A percentile compares a stretch with the other conserved stretches of the same genome.
These are phyloP conservation scores for Avena insularis DNA, from an alignment of 176 grass and related monocot genomes.

Conservation along the genomic window DNA sequence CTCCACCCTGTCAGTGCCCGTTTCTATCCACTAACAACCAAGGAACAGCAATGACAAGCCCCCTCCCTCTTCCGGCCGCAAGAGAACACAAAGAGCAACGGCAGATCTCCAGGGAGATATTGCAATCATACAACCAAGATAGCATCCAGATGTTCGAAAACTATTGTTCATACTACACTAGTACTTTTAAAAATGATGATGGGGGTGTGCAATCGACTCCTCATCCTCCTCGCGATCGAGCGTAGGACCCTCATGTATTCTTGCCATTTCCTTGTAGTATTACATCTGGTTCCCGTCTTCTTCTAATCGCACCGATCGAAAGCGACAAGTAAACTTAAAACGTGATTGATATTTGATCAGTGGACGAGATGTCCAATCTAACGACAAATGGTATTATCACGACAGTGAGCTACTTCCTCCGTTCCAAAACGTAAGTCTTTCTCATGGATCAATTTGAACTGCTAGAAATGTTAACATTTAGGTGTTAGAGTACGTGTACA, in stretches of 20 bases:
- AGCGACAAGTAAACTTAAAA: background rate
- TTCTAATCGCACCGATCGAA: background rate
- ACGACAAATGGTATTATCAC: background rate
- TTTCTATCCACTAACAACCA: conserved; percentile 28
- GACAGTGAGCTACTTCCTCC: background rate
- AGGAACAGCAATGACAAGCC: conserved; percentile 7
- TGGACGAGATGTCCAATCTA: conserved; percentile 33
- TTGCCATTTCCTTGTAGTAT: background rate
- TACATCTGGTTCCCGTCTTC: background rate
- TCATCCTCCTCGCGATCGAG: background rate
- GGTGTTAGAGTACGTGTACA: too few relatives aligned
- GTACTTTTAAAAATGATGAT: too few relatives aligned
- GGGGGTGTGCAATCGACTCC: background rate
- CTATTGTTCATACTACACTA: too few relatives aligned
- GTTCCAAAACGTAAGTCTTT: too few relatives aligned
- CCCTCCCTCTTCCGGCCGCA: background rate
- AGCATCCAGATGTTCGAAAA: too few relatives aligned
- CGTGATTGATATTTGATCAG: background rate
- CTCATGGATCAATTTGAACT: too few relatives aligned
- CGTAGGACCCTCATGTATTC: background rate
- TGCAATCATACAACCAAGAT: background rate
- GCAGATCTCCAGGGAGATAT: background rate
- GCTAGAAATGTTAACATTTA: too few relatives aligned
- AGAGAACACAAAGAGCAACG: background rate
- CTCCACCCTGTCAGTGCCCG: conserved; percentile 40